A percentile compares a stretch with the other conserved stretches of the same genome.
phyloP scores from a whole-genome alignment of 2,329 filamentous ascomycete genomes.

The Nemania sp. region DNA sequence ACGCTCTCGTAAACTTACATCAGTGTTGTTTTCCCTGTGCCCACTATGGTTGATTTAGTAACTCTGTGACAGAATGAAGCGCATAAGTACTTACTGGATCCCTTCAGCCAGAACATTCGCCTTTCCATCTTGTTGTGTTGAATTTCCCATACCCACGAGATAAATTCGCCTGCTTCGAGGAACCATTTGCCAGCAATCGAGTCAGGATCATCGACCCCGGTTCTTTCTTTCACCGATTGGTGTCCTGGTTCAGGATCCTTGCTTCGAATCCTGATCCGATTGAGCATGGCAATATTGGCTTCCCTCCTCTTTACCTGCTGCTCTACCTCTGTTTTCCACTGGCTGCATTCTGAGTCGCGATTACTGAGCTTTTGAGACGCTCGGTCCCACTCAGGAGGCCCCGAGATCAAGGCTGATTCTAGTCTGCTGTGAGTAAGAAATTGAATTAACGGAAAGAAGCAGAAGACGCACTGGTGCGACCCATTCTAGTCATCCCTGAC shows the following conservation, averaged over 20 bases:
- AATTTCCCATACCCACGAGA: background rate
- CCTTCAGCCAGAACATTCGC: background rate
- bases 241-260: slow-evolving; percentile 4
- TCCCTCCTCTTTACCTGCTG: background rate
- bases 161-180: background rate
- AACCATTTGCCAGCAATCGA: background rate
- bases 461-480: background rate
- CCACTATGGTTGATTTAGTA: background rate
- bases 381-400: background rate
- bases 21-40: slow-evolving; percentile 3
- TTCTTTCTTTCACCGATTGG: background rate
- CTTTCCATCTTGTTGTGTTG: background rate
- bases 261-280: background rate
- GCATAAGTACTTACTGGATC: background rate
- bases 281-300: background rate
- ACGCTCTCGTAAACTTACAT: background rate
- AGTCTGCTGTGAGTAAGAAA: background rate
- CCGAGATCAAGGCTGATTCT: background rate
- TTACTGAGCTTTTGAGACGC: background rate
- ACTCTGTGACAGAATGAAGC: background rate
- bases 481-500: background rate
- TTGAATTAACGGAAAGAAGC: background rate
- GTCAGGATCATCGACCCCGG: background rate
- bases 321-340: background rate
- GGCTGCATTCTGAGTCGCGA: background rate